phyloP scores from a whole-genome alignment of 2,329 filamentous ascomycete species.

The Diaporthe humulicola region DNA sequence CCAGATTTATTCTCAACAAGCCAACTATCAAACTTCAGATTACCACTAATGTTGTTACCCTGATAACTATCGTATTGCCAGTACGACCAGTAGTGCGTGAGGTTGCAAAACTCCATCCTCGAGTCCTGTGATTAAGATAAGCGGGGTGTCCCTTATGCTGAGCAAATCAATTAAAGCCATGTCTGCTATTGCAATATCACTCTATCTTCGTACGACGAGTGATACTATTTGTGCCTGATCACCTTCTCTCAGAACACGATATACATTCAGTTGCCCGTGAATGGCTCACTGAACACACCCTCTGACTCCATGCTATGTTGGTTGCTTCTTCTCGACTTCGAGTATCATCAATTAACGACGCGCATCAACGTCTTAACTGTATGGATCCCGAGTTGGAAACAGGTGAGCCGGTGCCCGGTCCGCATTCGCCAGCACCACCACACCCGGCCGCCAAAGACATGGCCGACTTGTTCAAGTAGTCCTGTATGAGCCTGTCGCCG shows the following conservation, averaged over 20 bases:
- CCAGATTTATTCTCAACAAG: not conserved
- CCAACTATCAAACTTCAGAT: not conserved
- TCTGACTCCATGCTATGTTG: not conserved
- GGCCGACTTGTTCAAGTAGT: conserved; percentile 46
- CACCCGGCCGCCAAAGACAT: not conserved
- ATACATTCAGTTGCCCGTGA: no score
- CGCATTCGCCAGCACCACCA: not conserved
- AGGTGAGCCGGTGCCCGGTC: not conserved
- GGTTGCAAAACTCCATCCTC: no score
- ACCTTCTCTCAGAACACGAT: no score
- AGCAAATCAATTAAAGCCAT: no score
- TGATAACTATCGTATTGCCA: not conserved
- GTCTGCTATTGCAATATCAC: no score
- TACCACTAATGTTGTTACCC: not conserved
- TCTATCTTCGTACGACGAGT: no score
- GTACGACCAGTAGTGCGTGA: not conserved
- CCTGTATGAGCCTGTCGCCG: conserved; percentile 44
- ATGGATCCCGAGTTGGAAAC: not conserved
- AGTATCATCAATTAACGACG: not conserved
- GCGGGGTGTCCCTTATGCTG: no score
- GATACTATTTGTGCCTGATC: no score
- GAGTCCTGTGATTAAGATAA: not conserved
- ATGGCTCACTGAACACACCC: not conserved
- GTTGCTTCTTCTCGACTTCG: no score
- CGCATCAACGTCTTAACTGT: not conserved